Percentiles rank a stretch among this genome's conserved stretches.
These are phyloP conservation scores for Pythium sukuiense DNA, from an alignment of 352 stramenopile genomes.

Conservation along the genomic window DNA sequence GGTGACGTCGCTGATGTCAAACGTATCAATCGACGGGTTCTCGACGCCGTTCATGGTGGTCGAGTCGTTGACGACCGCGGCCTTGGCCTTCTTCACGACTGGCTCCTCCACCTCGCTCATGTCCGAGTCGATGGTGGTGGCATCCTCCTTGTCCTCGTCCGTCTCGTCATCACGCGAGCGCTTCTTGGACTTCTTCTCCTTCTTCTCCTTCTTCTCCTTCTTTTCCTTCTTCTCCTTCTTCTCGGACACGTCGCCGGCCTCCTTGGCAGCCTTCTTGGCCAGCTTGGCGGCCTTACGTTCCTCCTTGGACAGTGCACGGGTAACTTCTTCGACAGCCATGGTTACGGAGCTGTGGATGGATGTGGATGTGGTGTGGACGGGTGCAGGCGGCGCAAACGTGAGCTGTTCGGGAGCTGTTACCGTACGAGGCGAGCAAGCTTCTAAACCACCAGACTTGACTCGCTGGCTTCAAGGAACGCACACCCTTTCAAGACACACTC, in stretches of 20 bases:
- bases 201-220: constrained; percentile 61
- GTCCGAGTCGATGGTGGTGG: constrained; percentile 43
- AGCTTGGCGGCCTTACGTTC: constrained; percentile 62
- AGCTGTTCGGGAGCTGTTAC: neutral
- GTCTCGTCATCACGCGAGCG: constrained; percentile 43
- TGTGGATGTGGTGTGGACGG: constrained; percentile 16
- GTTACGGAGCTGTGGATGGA: neutral
- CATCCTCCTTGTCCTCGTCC: constrained; percentile 18
- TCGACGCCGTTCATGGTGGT: constrained; percentile 33
- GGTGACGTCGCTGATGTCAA: constrained; percentile 65
- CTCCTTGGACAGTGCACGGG: constrained; percentile 46
- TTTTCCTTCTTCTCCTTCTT: constrained; percentile 70
- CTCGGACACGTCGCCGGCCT: constrained; percentile 13
- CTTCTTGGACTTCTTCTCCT: constrained; percentile 80
- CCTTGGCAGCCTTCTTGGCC: constrained; percentile 55
- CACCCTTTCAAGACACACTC: constrained; percentile 25
- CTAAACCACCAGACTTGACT: constrained; percentile 9
- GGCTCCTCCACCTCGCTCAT: constrained; percentile 54
- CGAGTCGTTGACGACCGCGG: constrained; percentile 25
- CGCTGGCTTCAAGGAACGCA: constrained; percentile 18
- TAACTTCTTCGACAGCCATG: constrained; percentile 43
- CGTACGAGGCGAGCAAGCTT: neutral
- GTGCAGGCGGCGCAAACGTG: neutral
- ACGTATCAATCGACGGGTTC: constrained; percentile 75
- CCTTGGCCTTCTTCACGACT: constrained; percentile 38